Evolutionary conservation across 176 grass and related monocot genomes (phyloP).

Genomic region (Saccharum officinarum): DNA sequence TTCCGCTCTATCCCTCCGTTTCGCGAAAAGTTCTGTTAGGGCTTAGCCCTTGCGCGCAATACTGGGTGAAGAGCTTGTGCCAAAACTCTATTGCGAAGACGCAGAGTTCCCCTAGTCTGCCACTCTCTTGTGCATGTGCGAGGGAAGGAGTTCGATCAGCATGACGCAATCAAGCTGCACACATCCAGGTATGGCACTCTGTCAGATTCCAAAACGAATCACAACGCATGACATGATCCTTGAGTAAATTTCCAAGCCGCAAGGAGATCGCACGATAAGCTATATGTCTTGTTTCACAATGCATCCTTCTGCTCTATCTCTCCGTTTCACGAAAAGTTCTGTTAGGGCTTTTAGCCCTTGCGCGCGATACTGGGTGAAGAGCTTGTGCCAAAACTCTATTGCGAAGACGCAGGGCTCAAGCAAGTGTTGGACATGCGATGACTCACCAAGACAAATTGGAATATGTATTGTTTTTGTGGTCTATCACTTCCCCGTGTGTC

Average conservation of each 20-base stretch:
- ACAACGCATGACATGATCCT: not conserved
- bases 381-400: not conserved
- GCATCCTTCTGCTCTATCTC: not conserved
- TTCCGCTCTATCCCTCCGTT: not conserved
- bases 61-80: not conserved
- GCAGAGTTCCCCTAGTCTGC: not conserved
- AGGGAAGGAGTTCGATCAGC: not conserved
- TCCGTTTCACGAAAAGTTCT: not conserved
- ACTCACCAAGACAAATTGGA: not conserved
- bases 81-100: not conserved
- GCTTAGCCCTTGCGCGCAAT: not conserved
- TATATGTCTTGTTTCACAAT: not conserved
- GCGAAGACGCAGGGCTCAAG: not conserved
- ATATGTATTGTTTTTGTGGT: not conserved
- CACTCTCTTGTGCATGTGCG: not conserved
- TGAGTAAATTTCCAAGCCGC: not conserved
- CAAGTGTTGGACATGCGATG: not conserved
- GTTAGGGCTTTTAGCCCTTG: not conserved
- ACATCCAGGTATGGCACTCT: not conserved
- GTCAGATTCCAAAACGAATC: not conserved
- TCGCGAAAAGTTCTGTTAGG: not conserved
- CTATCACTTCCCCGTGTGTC: not conserved
- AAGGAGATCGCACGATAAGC: not conserved
- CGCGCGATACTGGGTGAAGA: not conserved
- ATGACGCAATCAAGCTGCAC: not conserved